Base-by-base conservation (phyloP, 331 rosid genomes). In the Rosa hybrid region DNA sequence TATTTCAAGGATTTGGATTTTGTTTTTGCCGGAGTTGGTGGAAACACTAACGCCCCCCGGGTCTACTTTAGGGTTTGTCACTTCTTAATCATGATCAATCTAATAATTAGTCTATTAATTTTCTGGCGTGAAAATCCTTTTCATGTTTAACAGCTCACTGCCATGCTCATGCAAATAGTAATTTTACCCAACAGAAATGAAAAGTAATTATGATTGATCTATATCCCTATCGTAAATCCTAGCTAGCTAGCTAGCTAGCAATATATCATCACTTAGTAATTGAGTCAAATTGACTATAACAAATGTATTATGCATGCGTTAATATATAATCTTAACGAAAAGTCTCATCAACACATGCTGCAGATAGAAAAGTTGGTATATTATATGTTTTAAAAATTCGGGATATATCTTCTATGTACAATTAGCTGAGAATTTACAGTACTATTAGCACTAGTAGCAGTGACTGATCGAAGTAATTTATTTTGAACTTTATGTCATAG, bases 1-100 rank as follows among this genome's bases (percentile, higher is more conserved):
- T 71, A 86, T 87, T 80, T 88, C 90, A 88, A 88, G 86, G 97
- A 87, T 89, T 87, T 72, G 81, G 88, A 87, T 90, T 91, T 86
- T 89, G 88, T 82, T 90, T 94, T 90, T 91, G 92, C 86, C 78
- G 62, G 74, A 78, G 88, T 75, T 75, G 83, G 86, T 85, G 87
- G 91, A 84, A 87, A 86, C 86, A 78, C 81, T 76, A 57, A 68
- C 72, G 51, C 65, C 76, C 78, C 80, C 60, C 38, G 23, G 68
- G 90, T 86, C 97, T 90, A 82, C 76, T 79, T 78, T 80, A 71
- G 79, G 73, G 80, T 85, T 86, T 75, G 79, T 82, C 54, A 30
- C 14, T 18, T 30, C 60, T 14, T 71, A 25, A 45, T 25, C 59
- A 23, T 71, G 56, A 48, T 72, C 50, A 51, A 8, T 30, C 42